Percentiles rank a stretch among this genome's conserved stretches.
phyloP scores from a whole-genome alignment of 345 rosid species.

The Gossypium longicalyx region DNA sequence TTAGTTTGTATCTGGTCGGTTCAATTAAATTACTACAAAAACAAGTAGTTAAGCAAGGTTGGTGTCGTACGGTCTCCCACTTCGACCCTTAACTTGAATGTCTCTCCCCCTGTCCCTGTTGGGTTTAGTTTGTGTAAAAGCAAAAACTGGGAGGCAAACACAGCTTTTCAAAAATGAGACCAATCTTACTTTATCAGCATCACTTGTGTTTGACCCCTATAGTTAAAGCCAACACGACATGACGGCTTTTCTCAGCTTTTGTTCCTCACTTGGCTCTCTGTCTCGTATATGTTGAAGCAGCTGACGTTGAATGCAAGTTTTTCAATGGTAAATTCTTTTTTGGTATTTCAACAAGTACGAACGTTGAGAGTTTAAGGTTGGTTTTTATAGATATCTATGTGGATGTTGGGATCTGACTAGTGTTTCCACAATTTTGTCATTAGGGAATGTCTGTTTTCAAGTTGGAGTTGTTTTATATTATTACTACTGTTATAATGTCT shows the following conservation, averaged over 20 bases:
- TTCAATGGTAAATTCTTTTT: neutral
- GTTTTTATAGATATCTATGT: conserved; percentile 8
- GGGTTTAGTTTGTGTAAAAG: neutral
- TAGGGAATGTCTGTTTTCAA: conserved; percentile 17
- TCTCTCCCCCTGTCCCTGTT: neutral
- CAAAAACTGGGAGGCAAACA: conserved; percentile 20
- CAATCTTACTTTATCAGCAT: conserved; percentile 1
- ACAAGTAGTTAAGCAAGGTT: neutral
- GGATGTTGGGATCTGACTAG: conserved; percentile 39
- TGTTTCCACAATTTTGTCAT: conserved; percentile 20
- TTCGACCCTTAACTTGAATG: neutral
- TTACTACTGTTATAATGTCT: neutral
- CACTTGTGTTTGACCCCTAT: conserved; percentile 20
- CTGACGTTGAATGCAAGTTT: neutral
- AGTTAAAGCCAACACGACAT: conserved; percentile 27
- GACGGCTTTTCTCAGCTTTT: conserved; percentile 47
- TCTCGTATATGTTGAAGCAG: neutral
- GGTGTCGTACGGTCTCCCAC: neutral
- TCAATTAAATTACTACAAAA: neutral
- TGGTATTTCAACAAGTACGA: neutral
- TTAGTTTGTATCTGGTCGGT: neutral
- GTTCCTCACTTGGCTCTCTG: conserved; percentile 14
- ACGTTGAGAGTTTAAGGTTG: neutral
- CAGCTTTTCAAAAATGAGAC: conserved; percentile 15
- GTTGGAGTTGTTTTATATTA: neutral